Evolutionary conservation across 805 yeast genomes (phyloP).

Genomic region (Komagataella ulmi): DNA sequence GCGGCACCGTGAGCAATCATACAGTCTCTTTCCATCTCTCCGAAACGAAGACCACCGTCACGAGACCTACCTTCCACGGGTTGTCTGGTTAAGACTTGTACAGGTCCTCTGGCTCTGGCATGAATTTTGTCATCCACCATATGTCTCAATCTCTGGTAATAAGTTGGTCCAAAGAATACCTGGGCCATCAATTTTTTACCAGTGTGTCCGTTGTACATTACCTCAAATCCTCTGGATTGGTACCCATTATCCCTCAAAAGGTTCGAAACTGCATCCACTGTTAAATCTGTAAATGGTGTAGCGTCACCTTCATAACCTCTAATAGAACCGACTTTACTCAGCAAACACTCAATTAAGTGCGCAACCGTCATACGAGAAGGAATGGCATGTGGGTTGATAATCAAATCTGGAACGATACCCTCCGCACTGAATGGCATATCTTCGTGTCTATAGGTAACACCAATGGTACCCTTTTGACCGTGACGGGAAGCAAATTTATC

Average conservation of each 20-base stretch:
- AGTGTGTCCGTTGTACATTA: conserved; percentile 97
- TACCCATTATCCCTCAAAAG: conserved; percentile 90
- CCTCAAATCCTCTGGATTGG: conserved; percentile 97
- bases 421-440: conserved; percentile 97
- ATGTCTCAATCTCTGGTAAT: conserved; percentile 96
- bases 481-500: conserved; percentile 99
- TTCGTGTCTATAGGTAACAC: conserved; percentile 96
- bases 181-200: conserved; percentile 98
- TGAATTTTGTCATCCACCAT: conserved; percentile 99
- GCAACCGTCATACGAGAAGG: conserved; percentile 99
- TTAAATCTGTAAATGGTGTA: conserved; percentile 95
- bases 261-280: conserved; percentile 93
- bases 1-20: conserved; percentile 99
- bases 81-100: conserved; percentile 93
- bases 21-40: conserved; percentile 99
- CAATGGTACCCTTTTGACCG: conserved; percentile 99
- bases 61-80: conserved; percentile 99
- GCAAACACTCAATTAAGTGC: conserved; percentile 94
- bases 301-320: conserved; percentile 99
- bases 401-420: conserved; percentile 94
- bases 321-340: conserved; percentile 87
- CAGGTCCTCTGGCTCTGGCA: conserved; percentile 98
- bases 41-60: conserved; percentile 98
- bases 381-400: conserved; percentile 98
- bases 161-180: conserved; percentile 98